Base-by-base conservation (phyloP, 2,329 filamentous ascomycete genomes). In the Lasiodiplodia sp. region DNA sequence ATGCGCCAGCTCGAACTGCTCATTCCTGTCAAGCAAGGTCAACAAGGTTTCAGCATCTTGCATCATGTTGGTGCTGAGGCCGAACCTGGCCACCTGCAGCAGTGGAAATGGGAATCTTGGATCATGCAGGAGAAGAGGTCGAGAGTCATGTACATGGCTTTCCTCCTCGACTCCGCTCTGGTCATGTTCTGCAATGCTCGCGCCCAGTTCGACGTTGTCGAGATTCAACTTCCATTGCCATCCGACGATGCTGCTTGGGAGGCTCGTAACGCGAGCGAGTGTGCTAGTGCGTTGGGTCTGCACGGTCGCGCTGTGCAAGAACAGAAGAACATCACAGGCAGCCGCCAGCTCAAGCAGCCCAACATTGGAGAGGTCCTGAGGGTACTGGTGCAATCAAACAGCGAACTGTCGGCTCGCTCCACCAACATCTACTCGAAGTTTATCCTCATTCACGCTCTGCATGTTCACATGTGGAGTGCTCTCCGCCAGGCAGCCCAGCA, bases 361-460 rank as follows among this genome's bases (percentile, higher is more conserved):
- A 86, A 88, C 72, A 82, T 92, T 78, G 83, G 87, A 70, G 82
- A 87, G 69, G 88, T 87, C 1, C 80, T 93, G 67, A 85, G 85
- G 65, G 85, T 88, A 1, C 80, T 93, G 52, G 82, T 92, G 67
- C 85, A 90, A 70, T 80, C 82, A 6, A 85, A 83, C 11, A 85
- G 86, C 71, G 84, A 87, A 58, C 87, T 92, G 66, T 86, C 88
- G 68, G 86, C 87, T 3, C 86, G 88, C 55, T 86, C 86, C 25
- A 93, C 91, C 1, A 93, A 93, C 72, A 81, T 91, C 2, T 91
- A 89, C 73, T 89, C 89, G 44, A 93, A 93, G 74, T 93, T 93
- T 73, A 86, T 93, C 67, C 78, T 93, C 57, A 87, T 93, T 8
- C 91, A 93, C 73, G 88, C 87, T 14, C 81, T 94, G 65, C 84